These are phyloP conservation scores for Serendipita sp. DNA, from an alignment of 768 basidiomycete species.

Conservation along the genomic window DNA sequence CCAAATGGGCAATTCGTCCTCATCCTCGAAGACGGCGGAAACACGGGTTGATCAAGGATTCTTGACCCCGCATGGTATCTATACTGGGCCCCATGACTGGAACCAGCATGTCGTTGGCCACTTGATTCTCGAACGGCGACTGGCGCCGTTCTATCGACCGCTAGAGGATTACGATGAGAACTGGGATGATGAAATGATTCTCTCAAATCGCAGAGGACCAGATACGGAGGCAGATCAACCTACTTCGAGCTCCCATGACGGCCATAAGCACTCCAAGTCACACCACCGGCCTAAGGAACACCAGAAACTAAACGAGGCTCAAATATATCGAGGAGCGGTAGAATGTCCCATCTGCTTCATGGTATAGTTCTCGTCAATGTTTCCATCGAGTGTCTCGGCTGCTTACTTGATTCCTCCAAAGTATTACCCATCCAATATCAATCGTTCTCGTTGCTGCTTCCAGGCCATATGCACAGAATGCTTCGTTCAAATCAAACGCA, in stretches of 20 bases:
- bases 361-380: constrained; percentile 32
- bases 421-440: constrained; percentile 97
- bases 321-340: constrained; percentile 65
- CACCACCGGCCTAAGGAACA: constrained; percentile 37
- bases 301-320: constrained; percentile 49
- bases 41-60: constrained; percentile 72
- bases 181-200: constrained; percentile 80
- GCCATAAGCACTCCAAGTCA: not conserved
- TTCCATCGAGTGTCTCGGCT: constrained; percentile 9
- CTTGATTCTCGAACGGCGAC: constrained; percentile 70
- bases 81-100: constrained; percentile 76
- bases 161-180: constrained; percentile 81
- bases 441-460: constrained; percentile 93
- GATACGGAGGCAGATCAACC: not conserved
- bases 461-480: constrained; percentile 98
- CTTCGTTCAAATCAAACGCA: constrained; percentile 96
- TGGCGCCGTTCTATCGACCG: constrained; percentile 93
- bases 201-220: constrained; percentile 55
- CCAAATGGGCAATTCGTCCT: constrained; percentile 67
- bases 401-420: constrained; percentile 22
- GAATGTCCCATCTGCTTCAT: constrained; percentile 99
- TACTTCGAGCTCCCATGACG: constrained; percentile 5
- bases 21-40: constrained; percentile 64
- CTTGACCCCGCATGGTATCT: constrained; percentile 71
- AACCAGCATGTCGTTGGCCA: constrained; percentile 74